Conservation (phyloP, 345 rosid genomes). For the Pugionium dolabratum region DNA sequence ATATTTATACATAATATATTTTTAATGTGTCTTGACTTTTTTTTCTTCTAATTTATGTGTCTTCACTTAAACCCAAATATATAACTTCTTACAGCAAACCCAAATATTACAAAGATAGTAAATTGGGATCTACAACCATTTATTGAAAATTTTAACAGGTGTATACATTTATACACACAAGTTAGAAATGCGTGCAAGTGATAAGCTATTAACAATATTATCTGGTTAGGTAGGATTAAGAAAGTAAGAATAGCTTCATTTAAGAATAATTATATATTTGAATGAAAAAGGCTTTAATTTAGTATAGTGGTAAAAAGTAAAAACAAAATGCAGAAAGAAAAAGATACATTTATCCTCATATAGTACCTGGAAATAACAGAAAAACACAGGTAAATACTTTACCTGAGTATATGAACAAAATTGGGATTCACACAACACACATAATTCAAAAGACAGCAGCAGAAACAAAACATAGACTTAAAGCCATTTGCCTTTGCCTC, state of each 20-base stretch:
- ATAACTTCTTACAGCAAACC: not conserved
- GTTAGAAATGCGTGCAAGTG: constrained; percentile 5
- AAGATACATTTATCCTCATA: constrained; percentile 32
- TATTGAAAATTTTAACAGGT: not conserved
- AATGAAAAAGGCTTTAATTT: not conserved
- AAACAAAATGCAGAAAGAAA: not conserved
- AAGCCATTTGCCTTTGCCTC: constrained; percentile 26
- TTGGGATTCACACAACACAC: constrained; percentile 19
- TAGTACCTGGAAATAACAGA: constrained; percentile 45
- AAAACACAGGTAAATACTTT: constrained; percentile 38
- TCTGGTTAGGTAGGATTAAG: not conserved
- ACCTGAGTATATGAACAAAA: constrained; percentile 26
- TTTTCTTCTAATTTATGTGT: too few species aligned
- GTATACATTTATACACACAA: not conserved
- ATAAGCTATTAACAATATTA: not conserved
- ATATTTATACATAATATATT: too few species aligned
- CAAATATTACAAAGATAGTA: not conserved
- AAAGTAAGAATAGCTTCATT: too few species aligned
- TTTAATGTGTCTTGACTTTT: too few species aligned
- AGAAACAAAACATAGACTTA: constrained; percentile 23
- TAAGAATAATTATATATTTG: not conserved
- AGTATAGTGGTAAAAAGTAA: constrained; percentile 20
- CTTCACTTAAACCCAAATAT: not conserved
- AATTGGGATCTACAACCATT: not conserved
- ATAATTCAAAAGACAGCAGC: constrained; percentile 7